These are phyloP conservation scores for Myotisia sp. DNA, from an alignment of 2,329 filamentous ascomycete genomes.

Conservation along the genomic window DNA sequence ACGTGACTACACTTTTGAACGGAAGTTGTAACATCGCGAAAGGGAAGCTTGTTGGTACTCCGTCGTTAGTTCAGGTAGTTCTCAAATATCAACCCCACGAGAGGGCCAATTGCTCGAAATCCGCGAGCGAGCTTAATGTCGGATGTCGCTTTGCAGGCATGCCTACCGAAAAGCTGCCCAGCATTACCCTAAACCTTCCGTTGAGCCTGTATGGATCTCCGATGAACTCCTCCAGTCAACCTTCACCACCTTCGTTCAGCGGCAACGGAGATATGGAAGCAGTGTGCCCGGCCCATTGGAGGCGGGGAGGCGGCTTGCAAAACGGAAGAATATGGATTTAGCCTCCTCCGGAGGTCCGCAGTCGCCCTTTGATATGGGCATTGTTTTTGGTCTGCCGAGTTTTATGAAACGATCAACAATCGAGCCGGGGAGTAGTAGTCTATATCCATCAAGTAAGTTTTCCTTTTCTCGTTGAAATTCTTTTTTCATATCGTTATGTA, in stretches of 20 bases:
- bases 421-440: too few species aligned
- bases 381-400: too few species aligned
- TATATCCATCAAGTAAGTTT: too few species aligned
- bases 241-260: conserved; percentile 35
- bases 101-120: not conserved
- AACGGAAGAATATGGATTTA: conserved; percentile 40
- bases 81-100: not conserved
- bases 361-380: too few species aligned
- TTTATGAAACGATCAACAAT: too few species aligned
- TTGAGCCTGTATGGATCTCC: conserved; percentile 32
- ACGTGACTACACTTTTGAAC: too few species aligned
- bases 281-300: conserved; percentile 49
- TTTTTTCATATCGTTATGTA: too few species aligned
- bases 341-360: conserved; percentile 24
- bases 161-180: conserved; percentile 27
- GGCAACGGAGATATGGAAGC: conserved; percentile 43
- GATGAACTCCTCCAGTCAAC: conserved; percentile 32
- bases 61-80: not conserved
- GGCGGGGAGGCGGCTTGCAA: conserved; percentile 41
- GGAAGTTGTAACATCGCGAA: too few species aligned
- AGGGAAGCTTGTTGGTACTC: too few species aligned
- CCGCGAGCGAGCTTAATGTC: not conserved
- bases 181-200: conserved; percentile 12
- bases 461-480: too few species aligned
- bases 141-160: conserved; percentile 31